These are phyloP conservation scores for Bombardia bombarda DNA, from an alignment of 495 filamentous ascomycete species.

Conservation along the genomic window DNA sequence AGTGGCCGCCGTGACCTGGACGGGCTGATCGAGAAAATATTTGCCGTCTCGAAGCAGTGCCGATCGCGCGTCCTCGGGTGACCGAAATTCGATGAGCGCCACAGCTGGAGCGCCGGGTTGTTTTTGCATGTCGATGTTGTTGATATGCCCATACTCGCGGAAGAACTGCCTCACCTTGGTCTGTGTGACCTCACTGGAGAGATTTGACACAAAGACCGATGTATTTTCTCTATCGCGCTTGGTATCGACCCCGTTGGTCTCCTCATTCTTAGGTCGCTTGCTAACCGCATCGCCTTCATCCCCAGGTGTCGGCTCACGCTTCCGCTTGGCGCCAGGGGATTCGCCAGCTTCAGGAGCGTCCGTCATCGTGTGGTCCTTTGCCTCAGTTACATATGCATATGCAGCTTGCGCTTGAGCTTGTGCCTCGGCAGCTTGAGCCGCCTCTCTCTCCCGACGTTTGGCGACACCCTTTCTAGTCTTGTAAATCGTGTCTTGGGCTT, in stretches of 20 bases:
- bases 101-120: conserved; percentile 53
- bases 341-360: conserved; percentile 14
- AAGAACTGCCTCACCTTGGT: conserved; percentile 80
- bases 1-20: conserved; percentile 64
- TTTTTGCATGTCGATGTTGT: conserved; percentile 56
- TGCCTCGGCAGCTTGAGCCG: conserved; percentile 15
- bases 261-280: conserved; percentile 51
- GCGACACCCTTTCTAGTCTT: conserved; percentile 54
- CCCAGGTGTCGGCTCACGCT: conserved; percentile 48
- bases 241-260: conserved; percentile 34
- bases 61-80: conserved; percentile 66
- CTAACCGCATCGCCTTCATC: conserved; percentile 33
- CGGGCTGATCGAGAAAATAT: conserved; percentile 56
- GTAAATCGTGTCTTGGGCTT: conserved; percentile 60
- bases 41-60: conserved; percentile 78
- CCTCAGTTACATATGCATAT: conserved; percentile 13
- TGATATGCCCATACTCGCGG: conserved; percentile 76
- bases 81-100: conserved; percentile 79
- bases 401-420: no score
- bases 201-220: conserved; percentile 67
- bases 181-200: conserved; percentile 62
- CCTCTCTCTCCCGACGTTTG: conserved; percentile 59
- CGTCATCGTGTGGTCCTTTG: conserved; percentile 20
- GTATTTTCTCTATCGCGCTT: conserved; percentile 87
- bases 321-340: conserved; percentile 53